A percentile compares a stretch with the other conserved stretches of the same genome.
Conservation (phyloP, 768 basidiomycete genomes). For the Phanerodontia chrysosporium region DNA sequence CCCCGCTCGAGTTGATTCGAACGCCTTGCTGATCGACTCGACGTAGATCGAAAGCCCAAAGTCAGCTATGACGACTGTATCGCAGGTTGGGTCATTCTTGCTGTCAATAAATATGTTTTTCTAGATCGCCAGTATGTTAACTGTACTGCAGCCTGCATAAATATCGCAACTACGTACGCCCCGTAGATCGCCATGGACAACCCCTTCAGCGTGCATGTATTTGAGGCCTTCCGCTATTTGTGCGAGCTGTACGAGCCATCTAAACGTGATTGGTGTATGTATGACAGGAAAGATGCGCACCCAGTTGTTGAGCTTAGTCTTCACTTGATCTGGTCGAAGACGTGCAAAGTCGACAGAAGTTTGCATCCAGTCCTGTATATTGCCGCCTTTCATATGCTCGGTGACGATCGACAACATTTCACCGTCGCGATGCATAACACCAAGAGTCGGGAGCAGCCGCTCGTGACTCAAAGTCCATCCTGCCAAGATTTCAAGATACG, state of each 20-base stretch:
- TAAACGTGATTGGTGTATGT: too few relatives aligned
- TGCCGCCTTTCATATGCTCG: neutral
- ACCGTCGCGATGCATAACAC: neutral
- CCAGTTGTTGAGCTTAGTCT: neutral
- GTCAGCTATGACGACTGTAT: neutral
- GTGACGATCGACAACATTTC: neutral
- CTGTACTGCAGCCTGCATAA: too few relatives aligned
- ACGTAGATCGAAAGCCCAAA: slow-evolving; percentile 3
- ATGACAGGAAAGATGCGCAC: neutral
- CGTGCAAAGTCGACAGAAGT: neutral
- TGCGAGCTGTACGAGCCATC: neutral
- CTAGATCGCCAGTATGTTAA: neutral
- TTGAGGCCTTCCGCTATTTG: neutral
- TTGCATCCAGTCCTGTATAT: neutral
- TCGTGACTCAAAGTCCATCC: neutral
- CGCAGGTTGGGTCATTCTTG: neutral
- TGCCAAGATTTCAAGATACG: neutral
- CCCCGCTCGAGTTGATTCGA: neutral
- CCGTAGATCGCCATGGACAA: slow-evolving; percentile 2
- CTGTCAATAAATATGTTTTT: neutral
- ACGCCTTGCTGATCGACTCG: neutral
- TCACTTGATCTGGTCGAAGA: too few relatives aligned
- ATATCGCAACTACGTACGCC: too few relatives aligned
- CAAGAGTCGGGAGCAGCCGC: neutral
- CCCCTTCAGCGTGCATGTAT: slow-evolving; percentile 3